phyloP scores from a whole-genome alignment of 2,329 filamentous ascomycete species.

The Monosporascus ibericus region DNA sequence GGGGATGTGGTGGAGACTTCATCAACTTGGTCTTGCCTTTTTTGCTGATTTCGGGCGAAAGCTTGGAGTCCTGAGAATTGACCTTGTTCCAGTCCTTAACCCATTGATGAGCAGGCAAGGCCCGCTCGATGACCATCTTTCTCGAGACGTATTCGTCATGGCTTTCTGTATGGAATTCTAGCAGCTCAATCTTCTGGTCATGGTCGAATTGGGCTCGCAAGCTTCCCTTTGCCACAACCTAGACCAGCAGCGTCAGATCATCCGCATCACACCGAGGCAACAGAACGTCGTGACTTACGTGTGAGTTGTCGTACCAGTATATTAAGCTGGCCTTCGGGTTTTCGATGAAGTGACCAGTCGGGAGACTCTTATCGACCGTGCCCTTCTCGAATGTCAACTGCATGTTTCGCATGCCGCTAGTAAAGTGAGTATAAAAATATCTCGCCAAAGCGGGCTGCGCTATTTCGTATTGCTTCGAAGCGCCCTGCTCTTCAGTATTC shows the following conservation, averaged over 20 bases:
- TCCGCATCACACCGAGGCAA: background rate
- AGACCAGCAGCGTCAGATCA: slow-evolving; percentile 19
- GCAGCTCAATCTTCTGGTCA: slow-evolving; percentile 73
- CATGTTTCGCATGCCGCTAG: slow-evolving; percentile 77
- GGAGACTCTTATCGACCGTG: slow-evolving; percentile 47
- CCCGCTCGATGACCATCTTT: slow-evolving; percentile 54
- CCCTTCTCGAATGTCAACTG: slow-evolving; percentile 76
- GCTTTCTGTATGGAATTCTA: slow-evolving; percentile 71
- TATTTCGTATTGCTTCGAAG: slow-evolving; percentile 81
- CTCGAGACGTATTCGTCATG: slow-evolving; percentile 83
- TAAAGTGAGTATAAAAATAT: slow-evolving; percentile 86
- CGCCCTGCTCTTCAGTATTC: slow-evolving; percentile 41
- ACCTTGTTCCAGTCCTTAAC: slow-evolving; percentile 58
- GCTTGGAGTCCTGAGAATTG: slow-evolving; percentile 51
- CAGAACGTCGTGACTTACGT: slow-evolving; percentile 50
- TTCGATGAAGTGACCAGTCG: slow-evolving; percentile 66
- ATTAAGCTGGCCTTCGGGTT: slow-evolving; percentile 73
- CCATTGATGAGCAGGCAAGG: slow-evolving; percentile 57
- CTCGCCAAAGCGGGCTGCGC: slow-evolving; percentile 73
- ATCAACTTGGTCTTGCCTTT: slow-evolving; percentile 54
- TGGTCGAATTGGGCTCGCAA: slow-evolving; percentile 74
- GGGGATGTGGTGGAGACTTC: slow-evolving; percentile 53
- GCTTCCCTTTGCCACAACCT: slow-evolving; percentile 73
- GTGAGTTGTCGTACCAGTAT: slow-evolving; percentile 81
- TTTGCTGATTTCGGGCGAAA: slow-evolving; percentile 62